Evolutionary conservation across 805 yeast genomes (phyloP).

Genomic region (Zygosaccharomyces rouxii): DNA sequence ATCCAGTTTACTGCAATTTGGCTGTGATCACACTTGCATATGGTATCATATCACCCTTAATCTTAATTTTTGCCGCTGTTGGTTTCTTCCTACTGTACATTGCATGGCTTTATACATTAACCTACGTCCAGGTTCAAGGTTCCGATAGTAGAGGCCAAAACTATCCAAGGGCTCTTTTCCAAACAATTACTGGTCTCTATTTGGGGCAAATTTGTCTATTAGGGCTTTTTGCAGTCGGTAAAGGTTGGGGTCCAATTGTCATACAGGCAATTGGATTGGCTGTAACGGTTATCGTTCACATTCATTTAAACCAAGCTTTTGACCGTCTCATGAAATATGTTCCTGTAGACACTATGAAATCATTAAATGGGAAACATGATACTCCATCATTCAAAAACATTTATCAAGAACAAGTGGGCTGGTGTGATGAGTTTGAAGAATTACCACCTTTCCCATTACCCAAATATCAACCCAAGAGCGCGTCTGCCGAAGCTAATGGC

Average conservation of each 20-base stretch:
- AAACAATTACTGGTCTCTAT: constrained; percentile 83
- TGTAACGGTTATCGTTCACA: constrained; percentile 64
- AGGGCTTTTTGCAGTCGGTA: constrained; percentile 84
- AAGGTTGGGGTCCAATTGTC: constrained; percentile 92
- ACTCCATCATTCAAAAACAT: constrained; percentile 49
- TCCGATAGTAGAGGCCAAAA: constrained; percentile 75
- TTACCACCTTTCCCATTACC: constrained; percentile 31
- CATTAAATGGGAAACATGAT: constrained; percentile 63
- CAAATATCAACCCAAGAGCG: constrained; percentile 20
- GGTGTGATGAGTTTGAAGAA: constrained; percentile 25
- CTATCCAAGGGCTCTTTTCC: constrained; percentile 86
- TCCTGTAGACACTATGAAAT: constrained; percentile 71
- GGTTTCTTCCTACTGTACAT: constrained; percentile 71
- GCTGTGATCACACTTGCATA: constrained; percentile 66
- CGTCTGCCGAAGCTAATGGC: neutral
- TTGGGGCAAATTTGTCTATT: constrained; percentile 81
- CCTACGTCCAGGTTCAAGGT: constrained; percentile 63
- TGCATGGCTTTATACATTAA: constrained; percentile 72
- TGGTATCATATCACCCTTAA: constrained; percentile 75
- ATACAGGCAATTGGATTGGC: constrained; percentile 63
- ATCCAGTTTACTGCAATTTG: constrained; percentile 71
- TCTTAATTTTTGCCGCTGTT: constrained; percentile 64
- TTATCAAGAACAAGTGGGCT: constrained; percentile 26
- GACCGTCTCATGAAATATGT: constrained; percentile 52
- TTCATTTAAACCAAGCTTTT: constrained; percentile 61